These are phyloP conservation scores for Austropuccinia psidii DNA, from an alignment of 1,284 basidiomycete genomes.

Conservation along the genomic window DNA sequence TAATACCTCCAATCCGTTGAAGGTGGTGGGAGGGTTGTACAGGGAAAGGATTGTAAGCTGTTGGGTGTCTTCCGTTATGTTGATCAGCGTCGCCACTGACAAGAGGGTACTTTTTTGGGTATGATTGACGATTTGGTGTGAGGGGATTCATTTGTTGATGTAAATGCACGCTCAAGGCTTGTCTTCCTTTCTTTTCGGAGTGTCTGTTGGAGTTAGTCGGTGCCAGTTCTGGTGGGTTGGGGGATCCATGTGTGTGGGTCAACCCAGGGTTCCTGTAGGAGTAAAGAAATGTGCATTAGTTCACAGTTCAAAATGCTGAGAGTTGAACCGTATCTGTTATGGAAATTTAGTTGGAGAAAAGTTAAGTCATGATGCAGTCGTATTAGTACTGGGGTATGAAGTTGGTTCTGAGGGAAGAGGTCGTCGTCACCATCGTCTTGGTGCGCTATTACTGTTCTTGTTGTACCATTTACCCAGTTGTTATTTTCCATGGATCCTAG, in stretches of 20 bases:
- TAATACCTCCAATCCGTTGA: no score
- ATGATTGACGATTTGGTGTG: not conserved
- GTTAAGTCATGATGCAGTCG: no score
- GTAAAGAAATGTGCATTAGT: not conserved
- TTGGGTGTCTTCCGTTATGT: not conserved
- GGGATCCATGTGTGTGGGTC: not conserved
- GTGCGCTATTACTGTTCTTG: no score
- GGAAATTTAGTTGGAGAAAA: conserved; percentile 10
- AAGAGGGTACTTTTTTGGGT: not conserved
- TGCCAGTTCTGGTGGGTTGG: not conserved
- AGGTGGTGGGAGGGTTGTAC: not conserved
- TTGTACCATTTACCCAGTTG: no score
- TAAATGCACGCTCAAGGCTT: conserved; percentile 1
- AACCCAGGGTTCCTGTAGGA: conserved; percentile 8
- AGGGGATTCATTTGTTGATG: not conserved
- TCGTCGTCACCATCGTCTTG: no score
- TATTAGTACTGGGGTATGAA: no score
- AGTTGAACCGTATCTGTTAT: conserved; percentile 3
- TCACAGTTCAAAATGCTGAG: not conserved
- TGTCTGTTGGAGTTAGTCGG: not conserved
- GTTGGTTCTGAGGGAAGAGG: no score
- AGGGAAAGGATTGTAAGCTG: not conserved
- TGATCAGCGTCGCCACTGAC: not conserved
- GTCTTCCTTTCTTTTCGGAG: not conserved
- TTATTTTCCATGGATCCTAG: no score